Evolutionary conservation across 208 protist genomes (phyloP).

Genomic region (Leishmania tarentolae): DNA sequence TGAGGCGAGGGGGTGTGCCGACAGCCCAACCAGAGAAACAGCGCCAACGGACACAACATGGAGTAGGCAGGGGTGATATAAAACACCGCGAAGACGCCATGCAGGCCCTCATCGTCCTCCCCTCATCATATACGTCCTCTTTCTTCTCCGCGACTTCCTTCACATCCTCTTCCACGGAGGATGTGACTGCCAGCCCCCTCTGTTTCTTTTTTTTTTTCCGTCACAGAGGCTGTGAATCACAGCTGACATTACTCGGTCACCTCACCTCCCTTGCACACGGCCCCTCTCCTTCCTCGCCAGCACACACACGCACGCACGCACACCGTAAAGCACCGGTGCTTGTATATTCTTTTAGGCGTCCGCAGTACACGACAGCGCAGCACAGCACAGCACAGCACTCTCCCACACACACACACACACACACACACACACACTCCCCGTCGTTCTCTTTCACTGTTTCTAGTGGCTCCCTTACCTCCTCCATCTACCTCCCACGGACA

Average conservation of each 20-base stretch:
- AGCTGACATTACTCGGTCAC: neutral
- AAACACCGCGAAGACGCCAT: neutral
- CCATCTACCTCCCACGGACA: neutral
- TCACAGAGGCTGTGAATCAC: neutral
- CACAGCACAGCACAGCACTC: neutral
- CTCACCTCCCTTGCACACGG: neutral
- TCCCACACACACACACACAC: too few relatives aligned
- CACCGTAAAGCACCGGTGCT: neutral
- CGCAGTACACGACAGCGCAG: neutral
- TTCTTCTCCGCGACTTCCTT: neutral
- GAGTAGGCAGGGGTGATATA: too few relatives aligned
- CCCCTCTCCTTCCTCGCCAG: neutral
- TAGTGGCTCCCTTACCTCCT: neutral
- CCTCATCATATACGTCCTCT: neutral
- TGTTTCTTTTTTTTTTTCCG: neutral
- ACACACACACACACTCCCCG: too few relatives aligned
- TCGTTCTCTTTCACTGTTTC: neutral
- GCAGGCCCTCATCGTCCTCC: neutral
- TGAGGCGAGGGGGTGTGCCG: neutral
- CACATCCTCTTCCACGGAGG: neutral
- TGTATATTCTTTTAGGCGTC: neutral
- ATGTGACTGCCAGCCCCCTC: neutral
- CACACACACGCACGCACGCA: conserved; percentile 12
- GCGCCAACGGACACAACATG: too few relatives aligned
- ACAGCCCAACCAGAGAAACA: neutral